Percentiles rank a stretch among this genome's conserved stretches.
Conservation (phyloP, 75 land plant genomes). For the Selaginella tamariscina region DNA sequence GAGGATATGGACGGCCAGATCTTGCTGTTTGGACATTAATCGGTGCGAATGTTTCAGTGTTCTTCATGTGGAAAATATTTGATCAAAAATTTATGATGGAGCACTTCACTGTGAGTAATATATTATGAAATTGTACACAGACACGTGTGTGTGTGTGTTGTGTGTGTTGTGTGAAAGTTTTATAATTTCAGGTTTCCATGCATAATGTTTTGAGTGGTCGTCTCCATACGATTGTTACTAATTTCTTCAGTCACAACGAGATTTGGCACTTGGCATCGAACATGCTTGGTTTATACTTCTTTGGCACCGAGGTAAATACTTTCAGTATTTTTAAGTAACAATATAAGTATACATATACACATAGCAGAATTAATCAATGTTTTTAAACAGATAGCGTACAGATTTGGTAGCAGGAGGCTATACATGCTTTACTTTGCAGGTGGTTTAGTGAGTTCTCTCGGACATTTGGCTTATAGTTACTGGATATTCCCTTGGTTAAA, state of each 20-base stretch:
- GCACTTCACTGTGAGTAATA: constrained; percentile 40
- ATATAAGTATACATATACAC: not conserved
- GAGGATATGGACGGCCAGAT: not conserved
- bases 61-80: constrained; percentile 38
- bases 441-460: constrained; percentile 58
- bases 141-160: not conserved
- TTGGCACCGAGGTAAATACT: constrained; percentile 42
- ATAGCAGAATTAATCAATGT: not conserved
- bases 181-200: constrained; percentile 39
- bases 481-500: constrained; percentile 31
- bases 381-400: constrained; percentile 36
- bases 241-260: constrained; percentile 66
- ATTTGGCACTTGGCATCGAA: constrained; percentile 44
- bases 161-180: not conserved
- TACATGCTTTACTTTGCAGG: constrained; percentile 71
- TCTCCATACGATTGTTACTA: constrained; percentile 64
- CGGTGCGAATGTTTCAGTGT: constrained; percentile 49
- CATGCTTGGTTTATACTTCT: constrained; percentile 86
- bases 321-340: not conserved
- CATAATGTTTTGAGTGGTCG: constrained; percentile 53
- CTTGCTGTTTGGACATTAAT: constrained; percentile 38
- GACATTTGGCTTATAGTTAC: constrained; percentile 37
- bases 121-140: not conserved
- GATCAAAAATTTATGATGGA: constrained; percentile 44
- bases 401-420: constrained; percentile 55